Percentiles rank a stretch among this genome's conserved stretches.
Conservation (phyloP, 164 flowering plant genomes). For the Hamamelis virginiana region DNA sequence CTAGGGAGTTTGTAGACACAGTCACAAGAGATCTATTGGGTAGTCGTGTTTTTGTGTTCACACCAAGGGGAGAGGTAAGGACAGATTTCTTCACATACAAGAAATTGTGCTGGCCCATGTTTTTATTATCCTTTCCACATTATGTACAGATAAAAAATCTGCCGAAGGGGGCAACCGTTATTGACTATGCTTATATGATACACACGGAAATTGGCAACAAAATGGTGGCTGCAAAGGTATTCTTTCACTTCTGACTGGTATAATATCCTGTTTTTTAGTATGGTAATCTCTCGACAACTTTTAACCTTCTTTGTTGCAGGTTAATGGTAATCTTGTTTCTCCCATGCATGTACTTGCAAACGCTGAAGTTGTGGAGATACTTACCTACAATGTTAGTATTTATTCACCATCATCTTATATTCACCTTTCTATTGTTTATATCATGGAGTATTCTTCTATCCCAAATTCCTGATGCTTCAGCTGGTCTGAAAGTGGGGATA, state of each 20-base stretch:
- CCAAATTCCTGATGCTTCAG: no score
- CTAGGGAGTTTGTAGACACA: conserved; percentile 96
- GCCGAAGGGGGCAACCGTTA: conserved; percentile 89
- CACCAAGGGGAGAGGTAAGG: conserved; percentile 94
- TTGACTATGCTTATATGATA: conserved; percentile 97
- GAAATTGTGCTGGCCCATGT: not conserved
- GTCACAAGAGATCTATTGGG: conserved; percentile 89
- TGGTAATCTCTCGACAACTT: no score
- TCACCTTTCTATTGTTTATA: not conserved
- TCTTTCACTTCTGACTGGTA: conserved; percentile 10
- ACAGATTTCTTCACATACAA: not conserved
- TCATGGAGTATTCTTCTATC: not conserved
- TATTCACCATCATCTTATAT: not conserved
- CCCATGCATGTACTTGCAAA: conserved; percentile 88
- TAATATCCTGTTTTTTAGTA: no score
- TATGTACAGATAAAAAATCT: conserved; percentile 79
- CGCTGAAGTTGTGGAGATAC: conserved; percentile 97
- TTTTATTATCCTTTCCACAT: conserved; percentile 6
- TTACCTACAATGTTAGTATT: conserved; percentile 80
- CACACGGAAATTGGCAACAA: conserved; percentile 98
- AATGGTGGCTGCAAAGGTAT: conserved; percentile 99
- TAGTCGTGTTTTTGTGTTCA: conserved; percentile 95
- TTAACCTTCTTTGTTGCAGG: conserved; percentile 61
- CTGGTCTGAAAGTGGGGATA: no score
- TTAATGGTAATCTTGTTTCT: conserved; percentile 90